Evolutionary conservation across 1,284 basidiomycete genomes (phyloP).

Genomic region (Rhodotorula sp.): DNA sequence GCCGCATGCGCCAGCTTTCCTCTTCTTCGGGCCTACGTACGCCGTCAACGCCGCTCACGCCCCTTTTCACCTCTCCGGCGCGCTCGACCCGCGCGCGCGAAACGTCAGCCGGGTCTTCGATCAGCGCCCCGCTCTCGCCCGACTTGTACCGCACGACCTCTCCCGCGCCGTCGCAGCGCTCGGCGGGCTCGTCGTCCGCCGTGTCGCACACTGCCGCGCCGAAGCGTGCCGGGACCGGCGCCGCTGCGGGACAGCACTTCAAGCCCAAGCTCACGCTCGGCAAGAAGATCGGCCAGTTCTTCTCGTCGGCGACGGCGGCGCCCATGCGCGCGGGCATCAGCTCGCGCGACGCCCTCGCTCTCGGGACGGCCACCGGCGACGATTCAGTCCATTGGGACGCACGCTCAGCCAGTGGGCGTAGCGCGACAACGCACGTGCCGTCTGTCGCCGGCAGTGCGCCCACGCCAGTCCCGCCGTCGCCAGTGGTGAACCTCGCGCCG

Average conservation of each 20-base stretch:
- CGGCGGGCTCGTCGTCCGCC: slow-evolving; percentile 11
- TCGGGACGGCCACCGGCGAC: background rate
- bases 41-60: background rate
- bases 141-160: background rate
- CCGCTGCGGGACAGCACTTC: background rate
- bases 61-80: background rate
- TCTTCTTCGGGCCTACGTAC: background rate
- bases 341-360: slow-evolving; percentile 9
- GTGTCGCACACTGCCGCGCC: slow-evolving; percentile 10
- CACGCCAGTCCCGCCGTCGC: background rate
- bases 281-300: slow-evolving; percentile 7
- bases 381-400: background rate
- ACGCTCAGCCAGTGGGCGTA: background rate
- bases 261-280: slow-evolving; percentile 19
- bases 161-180: slow-evolving; percentile 9
- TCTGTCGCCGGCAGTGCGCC: background rate
- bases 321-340: slow-evolving; percentile 1
- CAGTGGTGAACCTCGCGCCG: too few species aligned
- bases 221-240: background rate
- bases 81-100: background rate
- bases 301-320: slow-evolving; percentile 5
- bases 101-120: background rate
- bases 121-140: background rate
- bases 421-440: background rate
- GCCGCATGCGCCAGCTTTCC: background rate